Percentiles rank a stretch among this genome's conserved stretches.
Conservation (phyloP, 2,329 filamentous ascomycete species). For the Monosporascus cannonballus region DNA sequence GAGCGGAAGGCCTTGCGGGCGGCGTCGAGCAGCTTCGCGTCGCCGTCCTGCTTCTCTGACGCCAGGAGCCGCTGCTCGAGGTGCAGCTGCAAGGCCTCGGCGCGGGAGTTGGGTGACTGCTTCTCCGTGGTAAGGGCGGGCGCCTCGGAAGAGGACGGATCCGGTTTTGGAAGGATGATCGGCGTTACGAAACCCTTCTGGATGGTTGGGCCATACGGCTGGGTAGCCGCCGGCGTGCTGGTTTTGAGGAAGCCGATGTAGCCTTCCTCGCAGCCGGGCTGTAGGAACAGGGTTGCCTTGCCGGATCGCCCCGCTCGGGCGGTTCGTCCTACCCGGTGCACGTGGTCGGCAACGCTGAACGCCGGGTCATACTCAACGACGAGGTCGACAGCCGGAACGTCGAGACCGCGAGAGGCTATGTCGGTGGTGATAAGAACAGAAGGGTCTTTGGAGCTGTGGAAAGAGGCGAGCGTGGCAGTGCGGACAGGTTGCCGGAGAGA, state of each 20-base stretch:
- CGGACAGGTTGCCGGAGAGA: constrained; percentile 83
- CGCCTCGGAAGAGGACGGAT: constrained; percentile 55
- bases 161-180: constrained; percentile 52
- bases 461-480: constrained; percentile 78
- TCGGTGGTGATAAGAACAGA: constrained; percentile 89
- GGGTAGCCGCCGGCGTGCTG: constrained; percentile 40
- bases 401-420: constrained; percentile 89
- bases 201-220: constrained; percentile 48
- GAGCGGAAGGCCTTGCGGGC: constrained; percentile 84
- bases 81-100: constrained; percentile 53
- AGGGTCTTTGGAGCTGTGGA: constrained; percentile 66
- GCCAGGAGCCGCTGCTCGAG: constrained; percentile 52
- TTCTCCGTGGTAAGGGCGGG: constrained; percentile 33
- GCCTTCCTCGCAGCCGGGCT: constrained; percentile 85
- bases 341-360: constrained; percentile 87
- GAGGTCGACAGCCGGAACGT: constrained; percentile 89
- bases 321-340: constrained; percentile 91
- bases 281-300: constrained; percentile 80
- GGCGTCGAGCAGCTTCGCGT: constrained; percentile 63
- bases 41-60: constrained; percentile 17
- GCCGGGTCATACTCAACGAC: constrained; percentile 96
- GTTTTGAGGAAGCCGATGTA: constrained; percentile 70
- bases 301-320: constrained; percentile 87
- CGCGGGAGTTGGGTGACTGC: constrained; percentile 39
- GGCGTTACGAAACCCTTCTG: constrained; percentile 59